A percentile compares a stretch with the other conserved stretches of the same genome.
phyloP scores from a whole-genome alignment of 768 basidiomycete species.

The Kwoniella sp. region DNA sequence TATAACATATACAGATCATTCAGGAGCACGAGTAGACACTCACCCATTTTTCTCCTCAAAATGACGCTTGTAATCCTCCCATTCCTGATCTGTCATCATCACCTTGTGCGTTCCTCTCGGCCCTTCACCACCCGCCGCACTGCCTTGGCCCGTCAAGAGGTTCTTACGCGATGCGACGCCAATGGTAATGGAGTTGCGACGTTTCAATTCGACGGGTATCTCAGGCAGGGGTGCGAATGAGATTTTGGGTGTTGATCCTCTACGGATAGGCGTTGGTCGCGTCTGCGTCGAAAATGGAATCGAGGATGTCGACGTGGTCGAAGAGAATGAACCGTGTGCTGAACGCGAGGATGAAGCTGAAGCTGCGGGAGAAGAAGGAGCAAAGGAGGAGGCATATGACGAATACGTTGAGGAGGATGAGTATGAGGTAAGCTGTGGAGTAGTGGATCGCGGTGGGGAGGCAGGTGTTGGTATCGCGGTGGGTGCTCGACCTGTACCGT shows the following conservation, averaged over 20 bases:
- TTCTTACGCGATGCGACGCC: constrained; percentile 50
- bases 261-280: not conserved
- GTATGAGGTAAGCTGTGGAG: constrained; percentile 7
- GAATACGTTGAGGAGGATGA: constrained; percentile 49
- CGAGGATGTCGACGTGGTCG: constrained; percentile 32
- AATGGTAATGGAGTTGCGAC: constrained; percentile 47
- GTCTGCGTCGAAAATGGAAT: not conserved
- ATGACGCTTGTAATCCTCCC: constrained; percentile 47
- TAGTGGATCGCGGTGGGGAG: constrained; percentile 43
- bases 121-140: constrained; percentile 1
- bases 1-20: no score
- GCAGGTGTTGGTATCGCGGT: constrained; percentile 56
- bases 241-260: constrained; percentile 26
- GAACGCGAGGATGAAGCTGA: constrained; percentile 28
- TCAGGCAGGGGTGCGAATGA: constrained; percentile 48
- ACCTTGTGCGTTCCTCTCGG: constrained; percentile 11
- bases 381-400: constrained; percentile 34
- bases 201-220: constrained; percentile 43
- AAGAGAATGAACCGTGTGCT: constrained; percentile 21
- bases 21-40: constrained; percentile 1
- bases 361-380: constrained; percentile 35
- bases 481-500: constrained; percentile 46
- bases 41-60: constrained; percentile 29
- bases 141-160: constrained; percentile 35
- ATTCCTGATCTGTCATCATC: constrained; percentile 48